Evolutionary conservation across 192 early-diverging fungal species (phyloP).

Genomic region (Radiomyces spectabilis): DNA sequence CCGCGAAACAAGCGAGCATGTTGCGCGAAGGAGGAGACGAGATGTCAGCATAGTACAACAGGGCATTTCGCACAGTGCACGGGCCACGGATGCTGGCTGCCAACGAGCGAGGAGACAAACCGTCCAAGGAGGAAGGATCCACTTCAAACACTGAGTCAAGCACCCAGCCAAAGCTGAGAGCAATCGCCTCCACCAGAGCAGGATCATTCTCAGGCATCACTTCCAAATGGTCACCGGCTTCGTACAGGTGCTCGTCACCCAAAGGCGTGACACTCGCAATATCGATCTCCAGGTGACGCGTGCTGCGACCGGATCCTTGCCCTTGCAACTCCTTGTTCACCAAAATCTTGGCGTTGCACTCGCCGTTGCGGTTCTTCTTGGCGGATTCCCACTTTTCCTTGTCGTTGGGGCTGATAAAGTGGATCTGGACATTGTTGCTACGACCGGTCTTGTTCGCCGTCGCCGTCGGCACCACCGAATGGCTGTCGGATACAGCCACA

Average conservation of each 20-base stretch:
- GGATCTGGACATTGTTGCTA: conserved; percentile 3
- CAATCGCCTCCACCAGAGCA: conserved; percentile 32
- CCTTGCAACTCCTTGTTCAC: conserved; percentile 37
- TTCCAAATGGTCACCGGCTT: conserved; percentile 50
- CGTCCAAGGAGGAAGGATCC: conserved; percentile 5
- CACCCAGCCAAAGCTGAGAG: conserved; percentile 33
- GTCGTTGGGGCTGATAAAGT: conserved; percentile 9
- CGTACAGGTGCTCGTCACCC: not conserved
- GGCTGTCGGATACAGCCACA: not conserved
- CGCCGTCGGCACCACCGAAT: conserved; percentile 4
- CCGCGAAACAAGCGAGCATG: conserved; percentile 30
- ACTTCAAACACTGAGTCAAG: conserved; percentile 47
- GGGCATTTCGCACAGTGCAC: conserved; percentile 37
- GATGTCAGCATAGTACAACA: conserved; percentile 42
- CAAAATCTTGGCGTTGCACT: conserved; percentile 22
- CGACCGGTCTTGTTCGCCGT: not conserved
- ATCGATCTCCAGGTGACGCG: conserved; percentile 35
- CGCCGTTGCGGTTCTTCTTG: conserved; percentile 8
- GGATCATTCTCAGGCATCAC: conserved; percentile 34
- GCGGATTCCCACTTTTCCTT: conserved; percentile 1
- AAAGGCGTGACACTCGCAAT: conserved; percentile 18
- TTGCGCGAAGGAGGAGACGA: conserved; percentile 31
- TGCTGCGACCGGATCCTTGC: conserved; percentile 28
- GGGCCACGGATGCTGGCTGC: conserved; percentile 30
- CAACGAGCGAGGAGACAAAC: conserved; percentile 37